Evolutionary conservation across 192 early-diverging fungal genomes (phyloP).

Genomic region (Linnemannia exigua): DNA sequence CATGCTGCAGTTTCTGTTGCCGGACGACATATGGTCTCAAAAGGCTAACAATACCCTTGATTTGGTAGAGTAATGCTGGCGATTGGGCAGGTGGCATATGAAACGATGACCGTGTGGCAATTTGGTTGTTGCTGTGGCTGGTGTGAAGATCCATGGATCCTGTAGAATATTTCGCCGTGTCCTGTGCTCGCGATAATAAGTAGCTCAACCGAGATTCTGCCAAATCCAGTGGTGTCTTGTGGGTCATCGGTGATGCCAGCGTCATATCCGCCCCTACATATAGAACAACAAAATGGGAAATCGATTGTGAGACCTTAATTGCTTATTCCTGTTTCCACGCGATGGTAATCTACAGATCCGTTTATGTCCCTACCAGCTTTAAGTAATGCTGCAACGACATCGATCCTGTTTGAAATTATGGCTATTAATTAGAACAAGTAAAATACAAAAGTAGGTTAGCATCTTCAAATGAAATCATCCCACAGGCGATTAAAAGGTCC

Average conservation of each 20-base stretch:
- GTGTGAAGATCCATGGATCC: conserved; percentile 24
- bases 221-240: conserved; percentile 50
- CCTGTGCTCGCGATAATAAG: conserved; percentile 43
- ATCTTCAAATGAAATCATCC: not conserved
- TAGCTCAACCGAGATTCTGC: conserved; percentile 51
- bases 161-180: conserved; percentile 9
- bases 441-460: not conserved
- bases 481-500: too few species aligned
- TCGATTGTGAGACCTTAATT: not conserved
- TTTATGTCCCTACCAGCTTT: conserved; percentile 29
- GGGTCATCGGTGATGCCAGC: conserved; percentile 53
- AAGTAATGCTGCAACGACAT: conserved; percentile 46
- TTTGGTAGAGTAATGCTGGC: conserved; percentile 37
- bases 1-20: conserved; percentile 43
- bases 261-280: conserved; percentile 53
- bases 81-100: conserved; percentile 21
- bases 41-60: conserved; percentile 44
- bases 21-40: conserved; percentile 50
- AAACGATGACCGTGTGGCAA: conserved; percentile 22
- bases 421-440: conserved; percentile 10
- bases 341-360: not conserved
- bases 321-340: not conserved
- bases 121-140: conserved; percentile 23
- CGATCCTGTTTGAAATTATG: conserved; percentile 50
- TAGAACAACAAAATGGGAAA: not conserved